phyloP scores from a whole-genome alignment of 2,329 filamentous ascomycete species.

The Colletotrichum sp. region DNA sequence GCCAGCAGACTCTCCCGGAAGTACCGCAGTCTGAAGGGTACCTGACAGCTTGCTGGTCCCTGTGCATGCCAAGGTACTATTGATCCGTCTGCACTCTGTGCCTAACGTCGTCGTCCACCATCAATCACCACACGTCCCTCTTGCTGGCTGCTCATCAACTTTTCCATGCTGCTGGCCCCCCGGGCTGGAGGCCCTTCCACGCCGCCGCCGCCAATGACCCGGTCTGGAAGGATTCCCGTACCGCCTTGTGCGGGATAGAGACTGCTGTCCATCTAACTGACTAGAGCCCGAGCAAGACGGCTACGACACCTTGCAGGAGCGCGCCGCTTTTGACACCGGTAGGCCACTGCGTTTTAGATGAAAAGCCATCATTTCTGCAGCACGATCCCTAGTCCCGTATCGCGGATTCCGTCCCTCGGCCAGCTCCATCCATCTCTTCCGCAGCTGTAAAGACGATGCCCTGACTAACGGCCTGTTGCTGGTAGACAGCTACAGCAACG shows the following conservation, averaged over 20 bases:
- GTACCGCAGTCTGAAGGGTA: slow-evolving; percentile 18
- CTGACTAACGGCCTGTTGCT: background rate
- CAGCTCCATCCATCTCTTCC: background rate
- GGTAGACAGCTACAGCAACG: background rate
- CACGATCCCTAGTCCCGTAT: background rate
- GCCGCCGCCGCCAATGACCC: background rate
- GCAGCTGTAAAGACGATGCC: background rate
- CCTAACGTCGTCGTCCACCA: background rate
- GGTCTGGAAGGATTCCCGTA: slow-evolving; percentile 7
- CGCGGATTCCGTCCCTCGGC: background rate
- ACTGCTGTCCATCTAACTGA: background rate
- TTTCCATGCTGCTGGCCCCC: background rate
- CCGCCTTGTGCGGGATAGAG: background rate
- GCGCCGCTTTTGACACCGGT: background rate
- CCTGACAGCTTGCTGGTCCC: slow-evolving; percentile 5
- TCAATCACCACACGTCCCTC: background rate
- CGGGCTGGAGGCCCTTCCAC: slow-evolving; percentile 1
- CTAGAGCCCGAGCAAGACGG: background rate
- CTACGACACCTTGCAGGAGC: slow-evolving; percentile 16
- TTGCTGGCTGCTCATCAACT: background rate
- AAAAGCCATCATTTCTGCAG: background rate
- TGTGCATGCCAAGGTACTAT: background rate
- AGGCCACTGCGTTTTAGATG: background rate
- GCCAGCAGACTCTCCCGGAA: background rate
- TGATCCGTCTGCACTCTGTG: background rate